A percentile compares a stretch with the other conserved stretches of the same genome.
Evolutionary conservation across 352 stramenopile species (phyloP).

Genomic region (Phytophthora tubulina): DNA sequence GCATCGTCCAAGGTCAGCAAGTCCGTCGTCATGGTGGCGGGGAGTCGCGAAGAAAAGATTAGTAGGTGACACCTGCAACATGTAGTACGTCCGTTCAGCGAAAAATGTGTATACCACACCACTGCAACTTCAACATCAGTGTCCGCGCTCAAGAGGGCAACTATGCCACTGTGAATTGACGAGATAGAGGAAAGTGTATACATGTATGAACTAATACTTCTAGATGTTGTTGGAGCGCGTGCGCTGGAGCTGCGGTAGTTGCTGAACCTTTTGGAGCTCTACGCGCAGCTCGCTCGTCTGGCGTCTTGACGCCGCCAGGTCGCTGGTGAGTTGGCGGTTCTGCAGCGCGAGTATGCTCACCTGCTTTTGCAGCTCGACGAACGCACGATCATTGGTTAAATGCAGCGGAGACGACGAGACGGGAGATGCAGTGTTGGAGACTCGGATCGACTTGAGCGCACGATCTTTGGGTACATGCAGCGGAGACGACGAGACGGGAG

Average conservation of each 20-base stretch:
- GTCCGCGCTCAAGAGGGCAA: slow-evolving; percentile 7
- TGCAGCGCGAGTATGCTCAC: slow-evolving; percentile 71
- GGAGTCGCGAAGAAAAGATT: slow-evolving; percentile 16
- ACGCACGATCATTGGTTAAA: slow-evolving; percentile 40
- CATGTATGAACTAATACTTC: slow-evolving; percentile 21
- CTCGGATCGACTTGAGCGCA: slow-evolving; percentile 78
- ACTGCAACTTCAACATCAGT: slow-evolving; percentile 39
- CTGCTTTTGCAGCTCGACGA: slow-evolving; percentile 66
- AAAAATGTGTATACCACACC: slow-evolving; percentile 24
- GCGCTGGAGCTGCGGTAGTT: slow-evolving; percentile 56
- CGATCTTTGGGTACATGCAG: slow-evolving; percentile 35
- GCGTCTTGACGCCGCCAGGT: slow-evolving; percentile 62
- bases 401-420: slow-evolving; percentile 7
- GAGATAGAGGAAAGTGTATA: not conserved
- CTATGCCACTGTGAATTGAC: slow-evolving; percentile 22
- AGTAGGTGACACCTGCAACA: not conserved
- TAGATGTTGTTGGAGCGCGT: slow-evolving; percentile 47
- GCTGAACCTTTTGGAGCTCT: slow-evolving; percentile 56
- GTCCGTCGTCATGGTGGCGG: slow-evolving; percentile 12
- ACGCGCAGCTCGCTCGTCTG: slow-evolving; percentile 65
- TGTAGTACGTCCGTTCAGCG: not conserved
- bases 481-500: not conserved
- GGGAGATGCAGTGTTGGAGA: slow-evolving; percentile 21
- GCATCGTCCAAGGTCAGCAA: slow-evolving; percentile 50
- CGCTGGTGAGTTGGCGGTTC: slow-evolving; percentile 64